Percentiles rank a stretch among this genome's conserved stretches.
These are phyloP conservation scores for Cokeromyces recurvatus DNA, from an alignment of 371 early-diverging fungal genomes.

Conservation along the genomic window DNA sequence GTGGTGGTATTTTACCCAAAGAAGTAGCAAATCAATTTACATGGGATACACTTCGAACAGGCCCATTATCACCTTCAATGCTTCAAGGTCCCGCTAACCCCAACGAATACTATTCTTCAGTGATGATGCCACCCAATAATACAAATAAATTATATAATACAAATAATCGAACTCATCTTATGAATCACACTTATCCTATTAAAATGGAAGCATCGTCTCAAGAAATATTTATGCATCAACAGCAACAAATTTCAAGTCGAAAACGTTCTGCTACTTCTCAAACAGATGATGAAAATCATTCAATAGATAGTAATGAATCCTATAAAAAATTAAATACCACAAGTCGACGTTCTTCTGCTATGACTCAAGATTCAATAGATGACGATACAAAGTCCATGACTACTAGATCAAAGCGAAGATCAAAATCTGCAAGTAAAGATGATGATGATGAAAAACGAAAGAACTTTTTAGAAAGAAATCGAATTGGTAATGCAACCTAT, in stretches of 20 bases:
- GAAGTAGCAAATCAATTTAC: conserved; percentile 47
- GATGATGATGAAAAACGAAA: conserved; percentile 63
- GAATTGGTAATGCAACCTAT: conserved; percentile 52
- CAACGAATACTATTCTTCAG: conserved; percentile 20
- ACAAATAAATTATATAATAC: not conserved
- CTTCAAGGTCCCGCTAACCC: conserved; percentile 62
- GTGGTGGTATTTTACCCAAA: conserved; percentile 37
- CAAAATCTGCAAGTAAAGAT: conserved; percentile 2
- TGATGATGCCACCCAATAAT: not conserved
- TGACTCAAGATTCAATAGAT: conserved; percentile 2
- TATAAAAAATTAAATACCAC: conserved; percentile 4
- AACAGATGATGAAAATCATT: conserved; percentile 11
- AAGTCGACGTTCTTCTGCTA: conserved; percentile 10
- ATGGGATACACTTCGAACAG: conserved; percentile 69
- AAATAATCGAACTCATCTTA: not conserved
- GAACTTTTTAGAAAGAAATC: conserved; percentile 81
- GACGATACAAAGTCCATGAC: conserved; percentile 10
- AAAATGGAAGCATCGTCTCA: conserved; percentile 5
- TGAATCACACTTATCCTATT: not conserved
- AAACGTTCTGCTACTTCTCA: conserved; percentile 10
- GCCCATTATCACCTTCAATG: conserved; percentile 76
- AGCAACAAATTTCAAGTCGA: conserved; percentile 1
- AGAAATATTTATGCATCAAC: not conserved
- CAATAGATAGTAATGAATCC: conserved; percentile 16
- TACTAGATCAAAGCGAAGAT: not conserved